phyloP scores from a whole-genome alignment of 1,139 yeast genomes.

The Arxiozyma bovina region DNA sequence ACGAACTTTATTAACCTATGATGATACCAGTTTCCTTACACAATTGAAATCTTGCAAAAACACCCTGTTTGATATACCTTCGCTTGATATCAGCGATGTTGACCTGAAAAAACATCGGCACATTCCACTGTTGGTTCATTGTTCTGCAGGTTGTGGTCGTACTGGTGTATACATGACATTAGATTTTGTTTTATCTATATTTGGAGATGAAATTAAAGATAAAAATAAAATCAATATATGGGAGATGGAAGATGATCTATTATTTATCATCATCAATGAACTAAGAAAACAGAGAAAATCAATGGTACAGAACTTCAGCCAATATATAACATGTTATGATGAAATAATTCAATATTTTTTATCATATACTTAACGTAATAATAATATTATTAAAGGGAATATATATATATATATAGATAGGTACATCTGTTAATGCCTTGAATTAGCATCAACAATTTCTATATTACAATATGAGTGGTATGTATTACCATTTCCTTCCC shows the following conservation, averaged over 20 bases:
- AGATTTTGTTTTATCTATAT: slow-evolving; percentile 51
- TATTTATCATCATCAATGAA: slow-evolving; percentile 35
- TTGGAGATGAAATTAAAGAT: slow-evolving; percentile 25
- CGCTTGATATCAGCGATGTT: background rate
- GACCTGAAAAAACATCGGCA: slow-evolving; percentile 4
- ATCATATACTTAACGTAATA: slow-evolving; percentile 9
- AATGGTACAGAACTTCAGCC: slow-evolving; percentile 80
- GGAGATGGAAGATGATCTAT: slow-evolving; percentile 32
- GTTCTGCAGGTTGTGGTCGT: slow-evolving; percentile 89
- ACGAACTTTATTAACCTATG: slow-evolving; percentile 13
- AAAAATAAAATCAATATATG: slow-evolving; percentile 30
- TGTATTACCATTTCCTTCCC: background rate
- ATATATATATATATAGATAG: background rate
- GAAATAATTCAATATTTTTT: slow-evolving; percentile 32
- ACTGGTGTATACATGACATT: slow-evolving; percentile 79
- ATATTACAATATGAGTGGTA: too few species aligned
- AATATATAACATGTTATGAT: slow-evolving; percentile 67
- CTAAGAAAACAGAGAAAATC: slow-evolving; percentile 65
- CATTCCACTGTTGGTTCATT: slow-evolving; percentile 58
- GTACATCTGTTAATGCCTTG: background rate
- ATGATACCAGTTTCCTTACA: background rate
- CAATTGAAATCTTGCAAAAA: background rate
- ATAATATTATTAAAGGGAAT: background rate
- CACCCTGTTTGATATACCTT: background rate
- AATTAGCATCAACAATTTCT: background rate